Base-by-base conservation (phyloP, 1,284 basidiomycete species). In the Pseudozyma tsukubaensis region DNA sequence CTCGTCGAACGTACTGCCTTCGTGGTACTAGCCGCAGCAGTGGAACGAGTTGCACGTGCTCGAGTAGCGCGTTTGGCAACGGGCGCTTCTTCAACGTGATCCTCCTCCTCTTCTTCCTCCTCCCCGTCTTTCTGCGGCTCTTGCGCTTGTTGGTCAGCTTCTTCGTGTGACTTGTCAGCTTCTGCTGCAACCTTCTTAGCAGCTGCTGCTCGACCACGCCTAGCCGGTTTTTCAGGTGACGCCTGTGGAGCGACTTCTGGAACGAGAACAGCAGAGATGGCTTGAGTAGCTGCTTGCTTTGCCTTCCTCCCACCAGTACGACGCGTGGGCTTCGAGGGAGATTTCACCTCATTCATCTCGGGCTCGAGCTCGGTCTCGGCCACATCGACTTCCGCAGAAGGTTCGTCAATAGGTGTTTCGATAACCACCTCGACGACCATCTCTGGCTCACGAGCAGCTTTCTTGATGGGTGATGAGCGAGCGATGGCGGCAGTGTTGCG, bases 241-340 rank as follows among this genome's bases (percentile, higher is more conserved):
- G 54, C 14, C 8, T 36, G 44, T 3, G 16, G 43, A 4, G 43
- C 18, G 21, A 16, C n/a, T 40, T 53, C 50, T 10, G 50, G n/a
- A 12, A 43, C 35, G 13, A 54, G 44, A 16, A 47, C 55, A 12
- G 60, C 61, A 14, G 60, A 42, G 47, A 64, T 65, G 8, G 60
- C 60, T 37, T 63, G 52, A 2, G 47, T 49, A 9, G 67, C 67
- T 10, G 57, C 57, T n/a, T 43, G 48, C 40, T 69, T 69, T 32
- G 67, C 60, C 39, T 63, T 69, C 18, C 67, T 43, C 11, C 43
- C 37, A n/a, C 52, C 67, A 0, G 67, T 47, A 29, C 60, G 56
- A 36, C 67, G 67, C 0, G 57, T 18, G 14, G 67, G 57, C 56
- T 63, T 69, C 6, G 52, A 37, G 13, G 67, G 60, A 5, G 60